These are phyloP conservation scores for Trichoderma sp. DNA, from an alignment of 2,329 filamentous ascomycete species.

Conservation along the genomic window DNA sequence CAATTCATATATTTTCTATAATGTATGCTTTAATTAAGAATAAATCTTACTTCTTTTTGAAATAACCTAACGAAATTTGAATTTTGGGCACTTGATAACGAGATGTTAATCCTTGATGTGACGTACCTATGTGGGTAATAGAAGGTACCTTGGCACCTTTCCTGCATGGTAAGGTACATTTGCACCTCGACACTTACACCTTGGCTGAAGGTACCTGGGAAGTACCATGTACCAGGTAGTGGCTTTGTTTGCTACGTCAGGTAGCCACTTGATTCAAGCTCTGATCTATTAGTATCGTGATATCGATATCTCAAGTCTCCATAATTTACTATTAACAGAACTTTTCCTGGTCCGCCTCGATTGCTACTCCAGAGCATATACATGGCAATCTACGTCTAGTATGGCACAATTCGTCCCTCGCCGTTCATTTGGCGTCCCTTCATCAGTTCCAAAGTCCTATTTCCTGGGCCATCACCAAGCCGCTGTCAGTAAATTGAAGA, in stretches of 20 bases:
- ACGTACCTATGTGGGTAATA: background rate
- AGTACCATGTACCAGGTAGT: background rate
- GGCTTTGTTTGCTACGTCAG: background rate
- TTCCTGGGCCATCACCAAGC: slow-evolving; percentile 90
- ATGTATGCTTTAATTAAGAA: background rate
- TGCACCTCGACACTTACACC: background rate
- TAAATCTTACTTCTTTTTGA: background rate
- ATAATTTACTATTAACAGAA: background rate
- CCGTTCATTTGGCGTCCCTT: slow-evolving; percentile 66
- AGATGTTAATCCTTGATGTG: background rate
- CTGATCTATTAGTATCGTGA: background rate
- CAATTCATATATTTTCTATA: background rate
- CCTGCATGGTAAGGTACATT: background rate
- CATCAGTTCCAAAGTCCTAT: slow-evolving; percentile 81
- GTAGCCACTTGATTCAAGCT: background rate
- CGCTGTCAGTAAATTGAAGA: slow-evolving; percentile 79
- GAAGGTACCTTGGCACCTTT: background rate
- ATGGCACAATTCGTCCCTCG: slow-evolving; percentile 67
- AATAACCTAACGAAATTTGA: background rate
- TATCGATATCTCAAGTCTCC: background rate
- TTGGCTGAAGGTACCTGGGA: background rate
- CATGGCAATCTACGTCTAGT: background rate
- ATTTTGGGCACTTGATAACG: background rate
- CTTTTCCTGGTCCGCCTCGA: background rate
- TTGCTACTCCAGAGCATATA: background rate